A percentile compares a stretch with the other conserved stretches of the same genome.
phyloP scores from a whole-genome alignment of 148 eudicot species.

The Camellia granthamiana region DNA sequence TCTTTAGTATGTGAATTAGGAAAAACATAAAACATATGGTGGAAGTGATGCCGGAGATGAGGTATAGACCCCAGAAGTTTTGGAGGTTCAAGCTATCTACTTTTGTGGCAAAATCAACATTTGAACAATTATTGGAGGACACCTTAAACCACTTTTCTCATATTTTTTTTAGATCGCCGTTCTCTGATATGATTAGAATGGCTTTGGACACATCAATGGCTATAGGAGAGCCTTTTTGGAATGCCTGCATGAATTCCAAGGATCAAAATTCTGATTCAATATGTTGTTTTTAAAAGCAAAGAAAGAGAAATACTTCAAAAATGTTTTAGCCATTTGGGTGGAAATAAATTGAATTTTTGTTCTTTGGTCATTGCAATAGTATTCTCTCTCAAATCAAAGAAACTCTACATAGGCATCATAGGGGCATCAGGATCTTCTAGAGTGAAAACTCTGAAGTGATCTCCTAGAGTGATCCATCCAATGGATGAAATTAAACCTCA shows the following conservation, averaged over 20 bases:
- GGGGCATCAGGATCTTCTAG: too few relatives aligned
- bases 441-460: too few relatives aligned
- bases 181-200: conserved; percentile 28
- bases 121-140: neutral
- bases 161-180: conserved; percentile 11
- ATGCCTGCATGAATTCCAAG: conserved; percentile 27
- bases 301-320: too few relatives aligned
- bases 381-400: too few relatives aligned
- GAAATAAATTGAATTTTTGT: too few relatives aligned
- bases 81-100: conserved; percentile 12
- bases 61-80: conserved; percentile 18
- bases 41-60: conserved; percentile 14
- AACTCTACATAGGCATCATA: too few relatives aligned
- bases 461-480: too few relatives aligned
- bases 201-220: conserved; percentile 30
- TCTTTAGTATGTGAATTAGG: neutral
- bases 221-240: conserved; percentile 36
- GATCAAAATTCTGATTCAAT: too few relatives aligned
- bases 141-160: conserved; percentile 9
- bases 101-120: neutral
- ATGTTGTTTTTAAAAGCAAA: too few relatives aligned
- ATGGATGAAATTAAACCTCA: too few relatives aligned
- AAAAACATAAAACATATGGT: conserved; percentile 14
- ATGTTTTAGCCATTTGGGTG: too few relatives aligned
- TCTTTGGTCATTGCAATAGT: too few relatives aligned